Evolutionary conservation across 2,329 filamentous ascomycete species (phyloP), one percentile per base, ranked within the genome.

Genomic region (Clarireedia paspali): DNA sequence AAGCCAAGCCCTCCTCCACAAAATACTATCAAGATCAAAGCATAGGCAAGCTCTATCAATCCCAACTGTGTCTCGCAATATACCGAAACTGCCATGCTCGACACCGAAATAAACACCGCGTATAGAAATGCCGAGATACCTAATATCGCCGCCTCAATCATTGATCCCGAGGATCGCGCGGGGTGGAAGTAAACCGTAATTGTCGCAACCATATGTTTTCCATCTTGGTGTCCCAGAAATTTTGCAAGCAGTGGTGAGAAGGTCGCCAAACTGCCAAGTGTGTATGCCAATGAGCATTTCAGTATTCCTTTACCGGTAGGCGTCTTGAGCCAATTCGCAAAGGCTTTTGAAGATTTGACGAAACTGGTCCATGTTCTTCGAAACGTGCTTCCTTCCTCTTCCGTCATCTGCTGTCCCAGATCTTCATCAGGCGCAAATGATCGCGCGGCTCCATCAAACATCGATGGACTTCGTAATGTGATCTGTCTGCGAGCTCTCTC

Each of bases 121-220:
- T 95, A 97, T 39, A 84, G 72, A 58, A 96, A 89, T 1, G 91
- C 91, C 36, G 87, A 76, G 39, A 88, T 73, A 5, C 89, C 89
- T 57, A 94, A 83, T 36, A 91, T 73, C 10, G 87, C 81, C 3
- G 91, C 91, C 71, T 96, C 89, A 57, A 89, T 80, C 90, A 96
- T 96, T 62, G 88, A 94, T 0, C 92, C 92, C 26, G 85, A 82
- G 17, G 89, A 89, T 57, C 92, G 80, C 5, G 90, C 89, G 4
- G 92, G 91, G 70, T 96, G 91, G 66, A 96, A 97, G 68, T 96
- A 97, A 10, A 96, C 91, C 0, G 90, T 95, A 57, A 96, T 83
- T 2, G 92, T 96, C 34, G 91, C 91, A 51, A 96, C 90, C 67
- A 96, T 85, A 71, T 96, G 92, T 68, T 96, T 96, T 50, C 90